Evolutionary conservation across 179 eudicot genomes (phyloP), one percentile per base, ranked within the genome.

Genomic region (Spergularia azorica): DNA sequence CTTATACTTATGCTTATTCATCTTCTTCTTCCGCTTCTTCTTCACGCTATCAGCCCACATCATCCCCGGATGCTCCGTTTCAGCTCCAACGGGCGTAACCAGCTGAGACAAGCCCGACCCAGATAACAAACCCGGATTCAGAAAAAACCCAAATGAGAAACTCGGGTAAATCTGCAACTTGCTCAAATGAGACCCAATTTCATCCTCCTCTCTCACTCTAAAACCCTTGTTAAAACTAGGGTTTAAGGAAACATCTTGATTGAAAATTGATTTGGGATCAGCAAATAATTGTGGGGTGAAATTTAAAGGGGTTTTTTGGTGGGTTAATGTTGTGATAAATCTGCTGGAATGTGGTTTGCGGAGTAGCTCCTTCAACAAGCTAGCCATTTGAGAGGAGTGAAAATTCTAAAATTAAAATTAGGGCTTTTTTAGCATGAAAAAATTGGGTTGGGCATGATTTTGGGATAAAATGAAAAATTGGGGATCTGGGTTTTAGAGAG

Each of bases 21-120:
- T 94, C 94, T 94, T 94, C 89, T 63, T 92, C 90, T 92, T 94
- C 85, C 97, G 86, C 89, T 94, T 94, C 88, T 89, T 92, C 97
- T 94, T 94, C 84, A 92, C 97, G 79, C 98, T 92, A 78, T 92
- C 98, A 48, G 97, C 97, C 94, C 96, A 87, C 51, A 94, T 84
- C 79, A 65, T 84, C 11, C 43, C 79, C 39, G 85, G 70, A 61
- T 83, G 85, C 67, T 83, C 85, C 76, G 16, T 2, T 59, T 74
- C 83, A 39, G 20, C 76, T 48, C 52, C 65, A 63, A 48, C 80
- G 14, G 66, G 72, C 77, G 2, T 73, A 3, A 21, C 17, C 26
- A 73, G 7, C 72, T 36, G 63, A 48, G 38, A 57, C 18, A 26
- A 18, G n/a, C 56, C 79, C 63, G 50, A 70, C 76, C 88, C 83